Base-by-base conservation (phyloP, 345 rosid genomes). In the Fremontodendron californicum region DNA sequence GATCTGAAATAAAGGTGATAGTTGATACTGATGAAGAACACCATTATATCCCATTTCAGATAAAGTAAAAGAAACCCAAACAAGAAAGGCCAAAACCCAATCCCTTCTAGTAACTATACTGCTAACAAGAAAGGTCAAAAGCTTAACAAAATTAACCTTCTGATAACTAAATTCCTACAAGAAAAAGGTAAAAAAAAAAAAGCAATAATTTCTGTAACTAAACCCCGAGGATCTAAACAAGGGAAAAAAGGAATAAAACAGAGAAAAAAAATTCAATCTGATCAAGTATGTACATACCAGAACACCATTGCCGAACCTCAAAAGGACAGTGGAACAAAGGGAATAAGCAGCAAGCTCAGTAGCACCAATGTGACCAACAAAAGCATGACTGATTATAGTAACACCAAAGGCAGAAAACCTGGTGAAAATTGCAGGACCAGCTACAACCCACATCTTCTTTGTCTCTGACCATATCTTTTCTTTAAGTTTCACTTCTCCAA, bases 391-490 rank as follows among this genome's bases (percentile, higher is more conserved):
- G 76, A 93, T 77, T 1, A 91, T 66, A 29, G 77, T 77, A 10
- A 86, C 75, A 9, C 94, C 97, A 2, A 87, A 90, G 18, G 92
- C 86, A 2, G 97, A 90, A 68, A 91, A 83, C 63, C 91, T 82
- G 0, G 93, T 88, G 84, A 93, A 90, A 68, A 88, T 90, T 6
- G 97, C 97, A 19, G 97, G 98, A 0, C 79, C 97, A 2, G 94
- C 95, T 3, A 93, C 89, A 11, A 71, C 52, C 97, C 93, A 90
- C 63, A 88, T 78, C 89, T 85, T 90, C 86, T 90, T 93, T 4
- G 46, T 75, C 78, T 93, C 98, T 0, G 0, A 46, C 95, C 91
- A 89, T 73, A 90, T 7, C 83, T 83, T 88, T 9, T 85, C 81
- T 62, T 25, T 82, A 8, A 88, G 75, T 12, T 29, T 37, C 10